A percentile compares a stretch with the other conserved stretches of the same genome.
Conservation (phyloP, 139 green algal species). For the Chlorokybus atmophyticus region DNA sequence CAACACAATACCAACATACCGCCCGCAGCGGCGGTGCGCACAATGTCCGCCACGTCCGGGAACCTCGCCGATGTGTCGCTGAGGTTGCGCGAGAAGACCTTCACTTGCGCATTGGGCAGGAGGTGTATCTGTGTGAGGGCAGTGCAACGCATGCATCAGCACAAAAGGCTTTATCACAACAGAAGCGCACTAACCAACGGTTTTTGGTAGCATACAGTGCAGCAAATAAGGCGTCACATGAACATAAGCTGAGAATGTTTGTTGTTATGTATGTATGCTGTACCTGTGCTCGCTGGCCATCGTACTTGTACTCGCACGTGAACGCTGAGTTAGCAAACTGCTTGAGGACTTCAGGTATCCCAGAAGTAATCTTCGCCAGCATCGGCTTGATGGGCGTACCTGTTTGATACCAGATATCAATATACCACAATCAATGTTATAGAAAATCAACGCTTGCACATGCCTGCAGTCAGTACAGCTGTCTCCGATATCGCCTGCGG, state of each 20-base stretch:
- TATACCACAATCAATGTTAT: too few relatives aligned
- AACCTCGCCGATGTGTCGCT: conserved; percentile 56
- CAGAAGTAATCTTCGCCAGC: conserved; percentile 56
- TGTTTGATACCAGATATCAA: too few relatives aligned
- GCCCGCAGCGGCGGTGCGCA: not conserved
- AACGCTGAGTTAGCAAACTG: conserved; percentile 42
- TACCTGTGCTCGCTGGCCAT: conserved; percentile 63
- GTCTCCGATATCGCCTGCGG: conserved; percentile 21
- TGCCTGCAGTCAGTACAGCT: not conserved
- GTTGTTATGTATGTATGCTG: too few relatives aligned
- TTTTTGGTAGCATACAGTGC: too few relatives aligned
- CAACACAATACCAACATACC: too few relatives aligned
- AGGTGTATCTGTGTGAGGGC: conserved; percentile 92
- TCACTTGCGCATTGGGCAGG: conserved; percentile 33
- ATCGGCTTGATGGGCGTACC: conserved; percentile 72
- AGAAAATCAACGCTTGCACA: too few relatives aligned
- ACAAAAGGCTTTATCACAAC: too few relatives aligned
- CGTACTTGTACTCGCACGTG: conserved; percentile 44
- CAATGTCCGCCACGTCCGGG: conserved; percentile 43
- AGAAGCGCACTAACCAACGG: too few relatives aligned
- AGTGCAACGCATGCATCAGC: too few relatives aligned
- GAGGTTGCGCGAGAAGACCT: conserved; percentile 70
- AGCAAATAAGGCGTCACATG: too few relatives aligned
- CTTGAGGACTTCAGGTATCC: conserved; percentile 42
- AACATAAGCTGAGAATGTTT: too few relatives aligned